Conservation (phyloP, 768 basidiomycete genomes). For the Russula emetica region DNA sequence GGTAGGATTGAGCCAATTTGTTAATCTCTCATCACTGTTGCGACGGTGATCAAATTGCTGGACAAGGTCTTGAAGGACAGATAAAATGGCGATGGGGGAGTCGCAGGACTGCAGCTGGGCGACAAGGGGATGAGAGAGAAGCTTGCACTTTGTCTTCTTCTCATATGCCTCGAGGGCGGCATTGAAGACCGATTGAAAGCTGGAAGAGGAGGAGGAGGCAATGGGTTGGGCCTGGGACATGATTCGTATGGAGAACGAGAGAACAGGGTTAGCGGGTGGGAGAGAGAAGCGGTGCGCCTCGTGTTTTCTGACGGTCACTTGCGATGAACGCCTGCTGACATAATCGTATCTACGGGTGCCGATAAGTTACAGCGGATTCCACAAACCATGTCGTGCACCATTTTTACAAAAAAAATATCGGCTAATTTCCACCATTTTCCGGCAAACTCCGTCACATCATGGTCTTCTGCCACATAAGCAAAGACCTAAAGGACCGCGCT, state of each 20-base stretch:
- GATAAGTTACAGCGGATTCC: too few relatives aligned
- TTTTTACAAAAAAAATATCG: too few relatives aligned
- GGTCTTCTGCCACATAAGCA: too few relatives aligned
- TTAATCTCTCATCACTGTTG: neutral
- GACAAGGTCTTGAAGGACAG: neutral
- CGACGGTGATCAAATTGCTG: neutral
- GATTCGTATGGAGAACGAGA: neutral
- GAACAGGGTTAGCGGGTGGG: neutral
- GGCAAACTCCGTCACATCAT: too few relatives aligned
- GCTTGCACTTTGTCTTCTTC: neutral
- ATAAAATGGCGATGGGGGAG: neutral
- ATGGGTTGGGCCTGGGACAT: neutral
- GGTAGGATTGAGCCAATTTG: neutral
- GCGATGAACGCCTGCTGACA: too few relatives aligned
- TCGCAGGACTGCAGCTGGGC: neutral
- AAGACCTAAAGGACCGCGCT: too few relatives aligned
- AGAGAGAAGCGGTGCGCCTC: neutral
- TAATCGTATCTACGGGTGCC: too few relatives aligned
- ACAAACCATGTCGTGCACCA: too few relatives aligned
- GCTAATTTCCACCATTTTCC: too few relatives aligned
- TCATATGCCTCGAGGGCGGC: constrained; percentile 1
- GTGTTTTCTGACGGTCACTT: too few relatives aligned
- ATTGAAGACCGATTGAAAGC: constrained; percentile 5
- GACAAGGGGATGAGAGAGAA: neutral
- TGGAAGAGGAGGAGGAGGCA: neutral